These are phyloP conservation scores for Malania oleifera DNA, from an alignment of 164 flowering plant species.

Conservation along the genomic window DNA sequence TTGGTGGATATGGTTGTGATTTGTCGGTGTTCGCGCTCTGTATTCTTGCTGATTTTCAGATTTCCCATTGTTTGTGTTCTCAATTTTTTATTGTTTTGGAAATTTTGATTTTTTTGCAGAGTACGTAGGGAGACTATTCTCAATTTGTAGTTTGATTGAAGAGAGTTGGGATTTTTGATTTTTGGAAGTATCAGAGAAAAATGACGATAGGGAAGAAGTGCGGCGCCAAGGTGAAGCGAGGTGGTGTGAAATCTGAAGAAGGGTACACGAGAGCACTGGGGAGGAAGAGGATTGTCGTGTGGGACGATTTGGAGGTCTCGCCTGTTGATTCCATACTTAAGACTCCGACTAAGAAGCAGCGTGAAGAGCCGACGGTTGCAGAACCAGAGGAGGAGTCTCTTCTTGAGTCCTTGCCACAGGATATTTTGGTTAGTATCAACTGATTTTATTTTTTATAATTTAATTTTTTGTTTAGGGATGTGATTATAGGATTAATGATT, in stretches of 20 bases:
- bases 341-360: not conserved
- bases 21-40: too few species aligned
- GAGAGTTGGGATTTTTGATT: too few species aligned
- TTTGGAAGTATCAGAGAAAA: too few species aligned
- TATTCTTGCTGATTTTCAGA: too few species aligned
- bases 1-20: too few species aligned
- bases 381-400: not conserved
- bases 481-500: not conserved
- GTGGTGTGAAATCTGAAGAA: not conserved
- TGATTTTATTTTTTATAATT: not conserved
- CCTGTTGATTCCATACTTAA: not conserved
- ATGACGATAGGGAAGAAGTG: slow-evolving; percentile 1
- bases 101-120: too few species aligned
- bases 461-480: not conserved
- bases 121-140: too few species aligned
- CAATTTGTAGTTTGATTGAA: too few species aligned
- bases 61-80: too few species aligned
- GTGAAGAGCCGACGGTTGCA: not conserved
- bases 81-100: too few species aligned
- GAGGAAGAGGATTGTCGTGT: not conserved
- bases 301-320: not conserved
- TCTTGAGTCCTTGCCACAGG: slow-evolving; percentile 1
- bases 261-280: slow-evolving; percentile 1
- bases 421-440: not conserved
- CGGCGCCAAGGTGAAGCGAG: not conserved